Conservation (phyloP, 2,329 filamentous ascomycete genomes). For the Aspergillus amoenus region DNA sequence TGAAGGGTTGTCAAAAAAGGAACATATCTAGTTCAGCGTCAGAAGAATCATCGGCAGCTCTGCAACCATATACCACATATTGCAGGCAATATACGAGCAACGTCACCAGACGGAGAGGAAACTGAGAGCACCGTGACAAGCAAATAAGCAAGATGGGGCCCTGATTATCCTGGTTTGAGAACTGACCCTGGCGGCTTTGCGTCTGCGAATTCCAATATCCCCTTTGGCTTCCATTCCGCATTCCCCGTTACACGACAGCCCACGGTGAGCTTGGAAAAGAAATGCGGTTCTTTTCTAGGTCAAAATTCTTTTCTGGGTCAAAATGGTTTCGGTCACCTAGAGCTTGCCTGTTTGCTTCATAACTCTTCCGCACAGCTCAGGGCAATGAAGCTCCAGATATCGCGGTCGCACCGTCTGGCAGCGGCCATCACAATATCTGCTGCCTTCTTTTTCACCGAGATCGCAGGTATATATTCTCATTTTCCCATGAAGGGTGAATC, state of each 20-base stretch:
- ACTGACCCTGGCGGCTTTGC: not conserved
- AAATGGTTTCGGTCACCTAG: not conserved
- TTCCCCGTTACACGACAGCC: not conserved
- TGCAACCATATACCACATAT: not conserved
- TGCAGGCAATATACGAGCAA: not conserved
- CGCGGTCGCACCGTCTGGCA: slow-evolving; percentile 30
- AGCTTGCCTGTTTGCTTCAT: not conserved
- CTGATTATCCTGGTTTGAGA: not conserved
- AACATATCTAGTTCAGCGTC: too few relatives aligned
- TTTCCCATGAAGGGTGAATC: not conserved
- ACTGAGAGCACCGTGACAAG: not conserved
- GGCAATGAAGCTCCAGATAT: slow-evolving; percentile 26
- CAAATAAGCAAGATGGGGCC: too few relatives aligned
- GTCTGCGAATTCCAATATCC: not conserved
- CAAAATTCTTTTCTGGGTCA: not conserved
- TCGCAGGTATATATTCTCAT: slow-evolving; percentile 24
- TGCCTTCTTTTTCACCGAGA: slow-evolving; percentile 33
- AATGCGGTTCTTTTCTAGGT: not conserved
- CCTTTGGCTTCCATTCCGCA: not conserved
- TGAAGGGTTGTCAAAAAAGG: too few relatives aligned
- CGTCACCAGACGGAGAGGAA: not conserved
- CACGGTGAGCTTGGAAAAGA: not conserved
- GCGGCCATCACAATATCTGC: slow-evolving; percentile 32
- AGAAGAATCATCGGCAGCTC: too few relatives aligned
- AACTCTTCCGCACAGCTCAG: not conserved